A percentile compares a stretch with the other conserved stretches of the same genome.
Evolutionary conservation across 176 grass and related monocot species (phyloP).

Genomic region (Otatea glauca): DNA sequence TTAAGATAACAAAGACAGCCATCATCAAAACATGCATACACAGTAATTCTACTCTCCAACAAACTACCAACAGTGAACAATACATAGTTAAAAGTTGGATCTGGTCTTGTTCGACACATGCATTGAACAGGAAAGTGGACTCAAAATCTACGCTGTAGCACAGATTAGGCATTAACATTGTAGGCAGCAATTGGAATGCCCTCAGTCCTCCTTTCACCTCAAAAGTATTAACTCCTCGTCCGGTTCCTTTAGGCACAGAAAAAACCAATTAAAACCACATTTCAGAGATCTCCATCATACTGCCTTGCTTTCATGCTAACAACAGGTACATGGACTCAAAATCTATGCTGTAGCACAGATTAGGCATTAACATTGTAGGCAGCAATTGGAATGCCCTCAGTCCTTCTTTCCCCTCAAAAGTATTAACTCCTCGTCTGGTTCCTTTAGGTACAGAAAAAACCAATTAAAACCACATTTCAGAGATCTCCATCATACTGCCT

Average conservation of each 20-base stretch:
- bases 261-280: not conserved
- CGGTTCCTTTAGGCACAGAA: not conserved
- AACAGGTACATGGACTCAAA: not conserved
- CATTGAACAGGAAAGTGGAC: not conserved
- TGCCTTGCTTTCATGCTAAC: constrained; percentile 29
- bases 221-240: not conserved
- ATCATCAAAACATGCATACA: not conserved
- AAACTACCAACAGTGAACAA: not conserved
- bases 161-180: not conserved
- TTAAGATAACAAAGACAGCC: not conserved
- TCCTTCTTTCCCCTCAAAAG: not conserved
- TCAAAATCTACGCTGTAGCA: not conserved
- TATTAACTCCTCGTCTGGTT: not conserved
- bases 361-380: not conserved
- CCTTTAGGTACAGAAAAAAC: not conserved
- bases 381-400: not conserved
- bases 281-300: not conserved
- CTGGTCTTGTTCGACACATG: not conserved
- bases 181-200: not conserved
- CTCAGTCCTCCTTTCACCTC: not conserved
- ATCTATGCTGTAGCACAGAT: not conserved
- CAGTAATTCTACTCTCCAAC: not conserved
- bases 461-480: not conserved
- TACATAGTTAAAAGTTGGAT: not conserved
- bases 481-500: constrained; percentile 9